phyloP scores from a whole-genome alignment of 768 basidiomycete genomes.

The Chalciporus chontae region DNA sequence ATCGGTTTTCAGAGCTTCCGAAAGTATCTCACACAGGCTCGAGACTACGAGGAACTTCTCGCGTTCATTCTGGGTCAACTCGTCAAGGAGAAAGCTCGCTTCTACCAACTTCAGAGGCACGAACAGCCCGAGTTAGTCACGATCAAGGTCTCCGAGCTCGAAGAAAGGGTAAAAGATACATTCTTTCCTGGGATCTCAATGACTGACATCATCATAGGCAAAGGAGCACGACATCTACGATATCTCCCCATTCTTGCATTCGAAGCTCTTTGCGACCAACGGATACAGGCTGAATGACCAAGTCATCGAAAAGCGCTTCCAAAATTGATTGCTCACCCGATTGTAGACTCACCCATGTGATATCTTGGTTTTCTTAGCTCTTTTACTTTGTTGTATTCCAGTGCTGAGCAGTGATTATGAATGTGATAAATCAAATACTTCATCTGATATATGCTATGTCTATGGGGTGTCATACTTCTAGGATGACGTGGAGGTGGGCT shows the following conservation, averaged over 20 bases:
- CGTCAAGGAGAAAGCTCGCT: conserved; percentile 87
- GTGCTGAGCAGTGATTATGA: conserved; percentile 30
- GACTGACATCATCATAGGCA: conserved; percentile 49
- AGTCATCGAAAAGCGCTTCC: conserved; percentile 74
- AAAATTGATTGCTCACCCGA: conserved; percentile 23
- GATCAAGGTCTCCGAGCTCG: conserved; percentile 78
- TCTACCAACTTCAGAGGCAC: conserved; percentile 72
- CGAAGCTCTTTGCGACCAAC: conserved; percentile 81
- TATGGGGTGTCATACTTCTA: conserved; percentile 18
- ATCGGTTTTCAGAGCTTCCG: conserved; percentile 71
- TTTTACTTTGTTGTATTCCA: conserved; percentile 17
- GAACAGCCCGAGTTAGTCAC: conserved; percentile 75
- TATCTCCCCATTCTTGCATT: conserved; percentile 77
- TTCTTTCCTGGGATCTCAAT: background rate
- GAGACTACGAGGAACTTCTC: conserved; percentile 93
- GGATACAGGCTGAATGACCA: conserved; percentile 74
- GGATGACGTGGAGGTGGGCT: conserved; percentile 12
- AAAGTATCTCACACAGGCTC: conserved; percentile 94
- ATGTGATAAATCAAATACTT: conserved; percentile 25
- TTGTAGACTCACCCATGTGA: conserved; percentile 1
- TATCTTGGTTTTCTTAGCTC: conserved; percentile 5
- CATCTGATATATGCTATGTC: conserved; percentile 17
- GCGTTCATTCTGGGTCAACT: conserved; percentile 92
- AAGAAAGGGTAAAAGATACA: conserved; percentile 65
- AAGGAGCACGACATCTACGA: conserved; percentile 98